Evolutionary conservation across 1,284 basidiomycete genomes (phyloP).

Genomic region (Microbotryum intermedium): DNA sequence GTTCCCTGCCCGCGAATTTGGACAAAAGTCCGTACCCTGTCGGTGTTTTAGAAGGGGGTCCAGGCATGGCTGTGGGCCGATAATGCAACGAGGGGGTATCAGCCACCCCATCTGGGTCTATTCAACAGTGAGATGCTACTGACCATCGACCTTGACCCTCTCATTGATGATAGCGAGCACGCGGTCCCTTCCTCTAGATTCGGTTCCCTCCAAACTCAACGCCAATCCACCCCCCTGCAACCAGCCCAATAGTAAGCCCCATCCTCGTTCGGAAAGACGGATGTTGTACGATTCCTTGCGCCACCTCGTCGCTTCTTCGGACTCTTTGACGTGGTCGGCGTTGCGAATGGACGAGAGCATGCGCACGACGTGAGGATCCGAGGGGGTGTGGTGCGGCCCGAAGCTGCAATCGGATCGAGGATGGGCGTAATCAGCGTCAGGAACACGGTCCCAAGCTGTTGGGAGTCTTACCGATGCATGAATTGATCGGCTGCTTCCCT

Average conservation of each 20-base stretch:
- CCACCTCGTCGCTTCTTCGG: conserved; percentile 71
- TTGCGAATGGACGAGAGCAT: conserved; percentile 74
- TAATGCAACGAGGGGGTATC: background rate
- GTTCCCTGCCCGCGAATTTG: background rate
- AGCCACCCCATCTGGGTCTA: background rate
- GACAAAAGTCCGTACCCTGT: conserved; percentile 4
- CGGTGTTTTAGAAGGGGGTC: conserved; percentile 10
- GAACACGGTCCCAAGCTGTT: background rate
- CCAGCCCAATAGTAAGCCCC: conserved; percentile 89
- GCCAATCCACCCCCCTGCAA: conserved; percentile 77
- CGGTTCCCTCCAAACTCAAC: conserved; percentile 63
- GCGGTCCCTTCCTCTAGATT: conserved; percentile 57
- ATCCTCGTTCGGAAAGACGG: conserved; percentile 83
- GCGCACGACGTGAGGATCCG: conserved; percentile 65
- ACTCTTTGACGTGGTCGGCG: conserved; percentile 60
- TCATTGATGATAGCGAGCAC: conserved; percentile 93
- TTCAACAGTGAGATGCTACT: conserved; percentile 27
- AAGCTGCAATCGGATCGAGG: conserved; percentile 16
- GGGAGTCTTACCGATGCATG: conserved; percentile 12
- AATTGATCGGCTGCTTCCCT: conserved; percentile 54
- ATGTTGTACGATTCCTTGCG: conserved; percentile 83
- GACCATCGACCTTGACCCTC: conserved; percentile 82
- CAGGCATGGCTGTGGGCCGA: conserved; percentile 25
- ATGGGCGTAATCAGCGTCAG: background rate
- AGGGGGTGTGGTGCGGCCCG: conserved; percentile 30